Base-by-base conservation (phyloP, 73 alveolate species). In the Paramecium sonneborni region DNA sequence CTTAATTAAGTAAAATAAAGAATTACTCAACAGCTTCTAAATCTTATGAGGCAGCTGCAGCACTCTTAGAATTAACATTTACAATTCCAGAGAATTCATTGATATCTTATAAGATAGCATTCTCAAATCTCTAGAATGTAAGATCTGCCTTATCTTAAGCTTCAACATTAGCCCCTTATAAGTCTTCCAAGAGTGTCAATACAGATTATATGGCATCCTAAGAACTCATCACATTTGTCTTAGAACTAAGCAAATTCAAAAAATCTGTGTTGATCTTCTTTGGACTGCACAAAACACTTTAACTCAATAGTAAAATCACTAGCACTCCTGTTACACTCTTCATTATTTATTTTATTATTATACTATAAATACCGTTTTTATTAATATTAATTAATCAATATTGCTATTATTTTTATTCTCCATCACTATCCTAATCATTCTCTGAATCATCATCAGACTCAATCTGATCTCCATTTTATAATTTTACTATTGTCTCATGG, bases 11-110 rank as follows among this genome's bases (percentile, higher is more conserved):
- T 26, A 26, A 30, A 0, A 52, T 52, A 52, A 52, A 62, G 15
- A 62, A 62, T 26, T 62, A 62, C 84, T 62, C 84, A 32, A 62
- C 84, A 62, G 84, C 87, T 39, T 74, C 87, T 6, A 74, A 28
- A 21, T 74, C 87, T 37, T 32, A 18, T 74, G n/a, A 35, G 20
- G 87, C 87, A 37, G 87, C 32, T 32, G 87, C 87, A 23, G 87
- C 87, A 37, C 67, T 39, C 87, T 74, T 74, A 11, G 87, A 74
- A 15, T 74, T 74, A 2, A 74, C 87, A 37, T 74, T 74, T 20
- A 74, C 87, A 74, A 74, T 74, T 74, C 87, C 87, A 32, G 87
- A 74, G 56, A 74, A 74, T 18, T 74, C 87, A 37, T 74, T 74
- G 34, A 74, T 74, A 74, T 74, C 87, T 4, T 6, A 28, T 39